Evolutionary conservation across 148 eudicot species (phyloP).

Genomic region (Beta vulgaris): DNA sequence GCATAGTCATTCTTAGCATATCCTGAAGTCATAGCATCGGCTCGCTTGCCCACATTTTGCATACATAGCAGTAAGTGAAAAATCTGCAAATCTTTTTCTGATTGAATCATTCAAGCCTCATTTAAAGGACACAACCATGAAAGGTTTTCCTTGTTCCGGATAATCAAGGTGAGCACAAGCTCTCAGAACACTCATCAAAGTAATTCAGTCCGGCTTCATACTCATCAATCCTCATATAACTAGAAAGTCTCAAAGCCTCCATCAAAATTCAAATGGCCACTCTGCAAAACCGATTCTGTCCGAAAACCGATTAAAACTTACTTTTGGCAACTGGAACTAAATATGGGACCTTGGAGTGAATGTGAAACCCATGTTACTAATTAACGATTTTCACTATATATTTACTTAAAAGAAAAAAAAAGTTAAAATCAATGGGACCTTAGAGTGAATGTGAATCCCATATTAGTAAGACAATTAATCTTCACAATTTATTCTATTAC

Average conservation of each 20-base stretch:
- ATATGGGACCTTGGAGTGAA: too few relatives aligned
- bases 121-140: conserved; percentile 54
- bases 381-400: too few relatives aligned
- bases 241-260: conserved; percentile 52
- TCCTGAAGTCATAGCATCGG: conserved; percentile 70
- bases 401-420: too few relatives aligned
- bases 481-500: too few relatives aligned
- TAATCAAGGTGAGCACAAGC: conserved; percentile 68
- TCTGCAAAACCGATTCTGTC: too few relatives aligned
- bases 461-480: too few relatives aligned
- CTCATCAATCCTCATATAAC: conserved; percentile 41
- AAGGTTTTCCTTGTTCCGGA: conserved; percentile 55
- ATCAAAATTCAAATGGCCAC: too few relatives aligned
- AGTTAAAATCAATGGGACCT: too few relatives aligned
- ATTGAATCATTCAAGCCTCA: conserved; percentile 50
- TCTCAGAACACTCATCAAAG: conserved; percentile 55
- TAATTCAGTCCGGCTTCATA: conserved; percentile 57
- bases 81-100: conserved; percentile 56
- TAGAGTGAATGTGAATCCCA: too few relatives aligned
- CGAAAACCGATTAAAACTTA: too few relatives aligned
- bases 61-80: conserved; percentile 60
- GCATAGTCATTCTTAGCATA: conserved; percentile 57
- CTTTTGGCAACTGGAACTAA: too few relatives aligned
- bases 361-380: too few relatives aligned
- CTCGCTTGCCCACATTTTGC: conserved; percentile 59